phyloP scores from a whole-genome alignment of 2,329 filamentous ascomycete species.

The Bipolaris zeicola region DNA sequence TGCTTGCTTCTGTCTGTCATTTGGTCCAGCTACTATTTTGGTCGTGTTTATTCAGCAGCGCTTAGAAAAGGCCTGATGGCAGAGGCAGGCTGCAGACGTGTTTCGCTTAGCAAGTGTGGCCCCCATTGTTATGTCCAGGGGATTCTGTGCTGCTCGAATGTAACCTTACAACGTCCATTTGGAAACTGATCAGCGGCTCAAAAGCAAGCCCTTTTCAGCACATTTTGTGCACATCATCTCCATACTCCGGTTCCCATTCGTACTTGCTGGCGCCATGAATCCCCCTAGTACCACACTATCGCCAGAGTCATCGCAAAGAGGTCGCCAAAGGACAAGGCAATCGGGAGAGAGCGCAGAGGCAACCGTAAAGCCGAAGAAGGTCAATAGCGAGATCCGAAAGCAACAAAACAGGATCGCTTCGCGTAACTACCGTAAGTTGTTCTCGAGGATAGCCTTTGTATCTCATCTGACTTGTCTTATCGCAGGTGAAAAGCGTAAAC shows the following conservation, averaged over 20 bases:
- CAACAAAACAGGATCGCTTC: conserved; percentile 48
- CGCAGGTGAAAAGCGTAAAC: conserved; percentile 46
- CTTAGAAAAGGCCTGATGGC: conserved; percentile 26
- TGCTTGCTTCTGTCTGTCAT: conserved; percentile 21
- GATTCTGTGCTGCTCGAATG: conserved; percentile 20
- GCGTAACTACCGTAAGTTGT: conserved; percentile 43
- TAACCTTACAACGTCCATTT: conserved; percentile 23
- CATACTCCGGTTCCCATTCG: conserved; percentile 11
- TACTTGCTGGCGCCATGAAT: conserved; percentile 32
- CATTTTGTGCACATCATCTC: conserved; percentile 14
- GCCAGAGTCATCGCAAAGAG: conserved; percentile 12
- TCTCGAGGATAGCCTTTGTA: neutral
- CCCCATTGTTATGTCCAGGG: conserved; percentile 17
- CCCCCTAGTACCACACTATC: conserved; percentile 14
- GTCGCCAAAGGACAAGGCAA: conserved; percentile 16
- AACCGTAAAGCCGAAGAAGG: conserved; percentile 39
- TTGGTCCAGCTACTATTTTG: conserved; percentile 32
- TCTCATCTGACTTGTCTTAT: conserved; percentile 12
- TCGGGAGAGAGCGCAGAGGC: conserved; percentile 13
- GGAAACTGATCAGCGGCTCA: conserved; percentile 21
- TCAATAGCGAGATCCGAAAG: conserved; percentile 46
- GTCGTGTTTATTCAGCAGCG: conserved; percentile 36
- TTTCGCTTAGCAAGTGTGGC: conserved; percentile 22
- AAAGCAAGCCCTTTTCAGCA: conserved; percentile 24
- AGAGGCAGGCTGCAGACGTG: conserved; percentile 16